Conservation (phyloP, 345 rosid species). For the Passiflora organensis region DNA sequence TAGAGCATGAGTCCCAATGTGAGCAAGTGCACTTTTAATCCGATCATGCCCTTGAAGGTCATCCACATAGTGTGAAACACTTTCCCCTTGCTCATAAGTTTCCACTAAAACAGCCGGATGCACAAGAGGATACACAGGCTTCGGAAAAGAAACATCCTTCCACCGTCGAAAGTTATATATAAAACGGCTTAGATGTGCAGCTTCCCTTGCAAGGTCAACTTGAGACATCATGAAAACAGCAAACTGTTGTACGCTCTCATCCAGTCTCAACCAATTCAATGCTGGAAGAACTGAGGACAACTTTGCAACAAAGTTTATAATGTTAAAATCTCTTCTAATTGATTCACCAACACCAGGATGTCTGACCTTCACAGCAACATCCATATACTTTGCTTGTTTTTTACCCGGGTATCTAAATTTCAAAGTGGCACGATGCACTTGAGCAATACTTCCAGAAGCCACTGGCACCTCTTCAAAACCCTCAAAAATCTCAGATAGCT, state of each 20-base stretch:
- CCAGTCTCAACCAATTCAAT: slow-evolving; percentile 89
- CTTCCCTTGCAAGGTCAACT: slow-evolving; percentile 99
- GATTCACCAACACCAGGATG: slow-evolving; percentile 97
- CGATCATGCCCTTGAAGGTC: slow-evolving; percentile 60
- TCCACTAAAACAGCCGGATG: slow-evolving; percentile 98
- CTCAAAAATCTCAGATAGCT: slow-evolving; percentile 79
- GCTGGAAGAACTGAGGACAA: slow-evolving; percentile 62
- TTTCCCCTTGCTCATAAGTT: slow-evolving; percentile 88
- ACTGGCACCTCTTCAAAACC: slow-evolving; percentile 83
- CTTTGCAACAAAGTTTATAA: slow-evolving; percentile 71
- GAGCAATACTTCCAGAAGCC: slow-evolving; percentile 99
- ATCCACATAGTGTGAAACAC: slow-evolving; percentile 81
- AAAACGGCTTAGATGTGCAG: slow-evolving; percentile 91
- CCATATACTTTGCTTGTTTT: slow-evolving; percentile 48
- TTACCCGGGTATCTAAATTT: slow-evolving; percentile 76
- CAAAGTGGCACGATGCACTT: slow-evolving; percentile 85
- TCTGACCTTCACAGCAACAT: slow-evolving; percentile 96
- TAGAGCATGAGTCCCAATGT: slow-evolving; percentile 93
- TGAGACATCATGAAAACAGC: slow-evolving; percentile 96
- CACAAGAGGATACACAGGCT: slow-evolving; percentile 88
- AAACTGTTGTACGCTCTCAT: slow-evolving; percentile 94
- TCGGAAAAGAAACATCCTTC: slow-evolving; percentile 97
- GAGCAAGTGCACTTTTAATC: slow-evolving; percentile 77
- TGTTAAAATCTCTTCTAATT: slow-evolving; percentile 77
- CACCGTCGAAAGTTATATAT: slow-evolving; percentile 84